Conservation (phyloP, 352 stramenopile genomes). For the Phytophthora sp. region DNA sequence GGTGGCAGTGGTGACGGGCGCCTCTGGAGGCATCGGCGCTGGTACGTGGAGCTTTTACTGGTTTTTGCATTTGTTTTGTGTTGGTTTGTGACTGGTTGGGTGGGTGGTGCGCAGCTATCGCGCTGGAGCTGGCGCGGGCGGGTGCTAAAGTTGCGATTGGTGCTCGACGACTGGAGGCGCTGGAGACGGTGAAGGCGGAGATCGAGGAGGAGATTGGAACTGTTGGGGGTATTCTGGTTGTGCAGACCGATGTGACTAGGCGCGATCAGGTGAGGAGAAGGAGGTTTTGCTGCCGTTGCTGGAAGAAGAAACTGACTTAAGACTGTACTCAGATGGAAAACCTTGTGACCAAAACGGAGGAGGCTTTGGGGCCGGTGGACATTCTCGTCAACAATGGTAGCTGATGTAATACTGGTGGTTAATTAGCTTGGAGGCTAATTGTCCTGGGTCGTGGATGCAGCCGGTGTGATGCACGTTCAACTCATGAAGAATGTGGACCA, state of each 20-base stretch:
- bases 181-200: constrained; percentile 37
- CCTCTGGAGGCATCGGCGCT: constrained; percentile 88
- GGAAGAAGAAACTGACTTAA: neutral
- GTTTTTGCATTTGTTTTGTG: neutral
- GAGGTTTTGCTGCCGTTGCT: neutral
- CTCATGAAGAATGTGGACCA: constrained; percentile 86
- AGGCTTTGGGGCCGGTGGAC: constrained; percentile 70
- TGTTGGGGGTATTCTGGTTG: constrained; percentile 38
- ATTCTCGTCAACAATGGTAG: constrained; percentile 89
- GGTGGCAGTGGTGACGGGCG: constrained; percentile 89
- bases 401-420: neutral
- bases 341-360: constrained; percentile 57
- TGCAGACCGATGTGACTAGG: constrained; percentile 64
- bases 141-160: constrained; percentile 87
- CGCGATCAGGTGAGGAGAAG: constrained; percentile 32
- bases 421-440: neutral
- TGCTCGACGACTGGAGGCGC: constrained; percentile 59
- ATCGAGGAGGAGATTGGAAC: constrained; percentile 33
- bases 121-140: constrained; percentile 57
- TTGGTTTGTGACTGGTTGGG: neutral
- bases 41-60: constrained; percentile 6
- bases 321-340: constrained; percentile 38
- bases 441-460: constrained; percentile 21
- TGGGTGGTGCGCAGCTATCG: constrained; percentile 47
- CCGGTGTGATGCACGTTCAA: constrained; percentile 93